Evolutionary conservation across 495 filamentous ascomycete species (phyloP).

Genomic region (Hypomontagnella submonticulosa): DNA sequence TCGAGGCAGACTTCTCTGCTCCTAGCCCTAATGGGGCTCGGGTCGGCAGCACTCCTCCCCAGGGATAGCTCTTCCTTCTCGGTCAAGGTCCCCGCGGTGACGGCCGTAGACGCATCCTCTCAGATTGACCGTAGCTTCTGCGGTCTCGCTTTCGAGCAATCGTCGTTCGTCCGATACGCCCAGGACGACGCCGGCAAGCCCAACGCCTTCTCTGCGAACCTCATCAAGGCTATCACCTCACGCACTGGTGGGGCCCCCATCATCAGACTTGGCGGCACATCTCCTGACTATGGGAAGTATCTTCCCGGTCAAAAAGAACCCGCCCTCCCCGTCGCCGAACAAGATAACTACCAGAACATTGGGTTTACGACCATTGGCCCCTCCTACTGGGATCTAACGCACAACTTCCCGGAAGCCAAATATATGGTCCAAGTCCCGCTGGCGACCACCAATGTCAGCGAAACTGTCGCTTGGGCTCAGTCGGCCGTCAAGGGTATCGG

Average conservation of each 20-base stretch:
- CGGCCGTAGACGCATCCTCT: conserved; percentile 21
- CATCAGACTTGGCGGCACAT: conserved; percentile 45
- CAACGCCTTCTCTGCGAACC: conserved; percentile 45
- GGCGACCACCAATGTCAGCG: conserved; percentile 46
- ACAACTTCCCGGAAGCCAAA: conserved; percentile 41
- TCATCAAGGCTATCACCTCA: conserved; percentile 45
- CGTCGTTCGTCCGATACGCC: conserved; percentile 46
- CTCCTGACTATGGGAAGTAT: conserved; percentile 46
- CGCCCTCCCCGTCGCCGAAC: conserved; percentile 43
- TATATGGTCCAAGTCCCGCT: conserved; percentile 49
- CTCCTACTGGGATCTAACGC: conserved; percentile 42
- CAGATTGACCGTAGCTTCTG: conserved; percentile 42
- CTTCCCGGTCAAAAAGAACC: conserved; percentile 43
- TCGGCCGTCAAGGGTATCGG: conserved; percentile 40
- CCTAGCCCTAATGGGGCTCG: conserved; percentile 20
- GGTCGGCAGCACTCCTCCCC: conserved; percentile 21
- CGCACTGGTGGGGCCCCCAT: conserved; percentile 45
- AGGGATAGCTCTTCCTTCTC: conserved; percentile 19
- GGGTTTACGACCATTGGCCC: conserved; percentile 46
- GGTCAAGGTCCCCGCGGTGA: conserved; percentile 19
- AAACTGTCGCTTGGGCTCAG: conserved; percentile 43
- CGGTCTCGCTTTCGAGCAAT: conserved; percentile 45
- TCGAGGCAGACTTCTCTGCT: conserved; percentile 14
- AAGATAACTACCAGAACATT: conserved; percentile 46
- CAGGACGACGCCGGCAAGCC: conserved; percentile 36